These are phyloP conservation scores for Wickerhamiella domercqiae DNA, from an alignment of 805 yeast genomes.

Conservation along the genomic window DNA sequence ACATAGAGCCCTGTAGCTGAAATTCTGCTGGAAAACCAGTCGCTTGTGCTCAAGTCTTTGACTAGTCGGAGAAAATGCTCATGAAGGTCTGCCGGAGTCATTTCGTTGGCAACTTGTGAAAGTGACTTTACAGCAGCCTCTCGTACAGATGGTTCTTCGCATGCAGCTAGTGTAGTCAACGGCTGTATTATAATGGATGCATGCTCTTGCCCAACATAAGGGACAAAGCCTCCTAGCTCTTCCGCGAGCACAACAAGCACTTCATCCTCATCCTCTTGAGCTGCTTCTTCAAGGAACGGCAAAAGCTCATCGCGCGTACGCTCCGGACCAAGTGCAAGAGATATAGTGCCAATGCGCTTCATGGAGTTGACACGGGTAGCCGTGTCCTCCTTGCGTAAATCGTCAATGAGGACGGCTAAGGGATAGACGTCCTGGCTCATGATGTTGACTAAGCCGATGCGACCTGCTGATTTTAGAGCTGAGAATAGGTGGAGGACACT, in stretches of 20 bases:
- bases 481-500: too few relatives aligned
- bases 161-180: constrained; percentile 69
- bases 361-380: constrained; percentile 87
- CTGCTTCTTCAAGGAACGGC: constrained; percentile 65
- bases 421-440: constrained; percentile 68
- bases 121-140: constrained; percentile 86
- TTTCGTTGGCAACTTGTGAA: constrained; percentile 48
- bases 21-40: constrained; percentile 88
- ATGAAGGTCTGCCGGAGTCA: constrained; percentile 45
- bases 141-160: constrained; percentile 93
- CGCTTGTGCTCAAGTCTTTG: constrained; percentile 64
- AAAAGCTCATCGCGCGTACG: constrained; percentile 77
- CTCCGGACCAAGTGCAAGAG: constrained; percentile 87
- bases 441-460: too few relatives aligned
- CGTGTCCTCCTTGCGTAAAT: constrained; percentile 90
- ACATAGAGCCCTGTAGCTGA: constrained; percentile 71
- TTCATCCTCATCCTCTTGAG: constrained; percentile 89
- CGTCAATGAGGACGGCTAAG: constrained; percentile 91
- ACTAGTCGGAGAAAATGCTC: constrained; percentile 61
- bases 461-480: too few relatives aligned
- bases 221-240: constrained; percentile 75
- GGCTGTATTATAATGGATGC: constrained; percentile 46
- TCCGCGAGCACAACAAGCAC: constrained; percentile 87
- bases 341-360: constrained; percentile 86
- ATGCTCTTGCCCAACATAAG: constrained; percentile 58